Evolutionary conservation across 495 filamentous ascomycete species (phyloP).

Genomic region (Aspergillus incahuasiensis): DNA sequence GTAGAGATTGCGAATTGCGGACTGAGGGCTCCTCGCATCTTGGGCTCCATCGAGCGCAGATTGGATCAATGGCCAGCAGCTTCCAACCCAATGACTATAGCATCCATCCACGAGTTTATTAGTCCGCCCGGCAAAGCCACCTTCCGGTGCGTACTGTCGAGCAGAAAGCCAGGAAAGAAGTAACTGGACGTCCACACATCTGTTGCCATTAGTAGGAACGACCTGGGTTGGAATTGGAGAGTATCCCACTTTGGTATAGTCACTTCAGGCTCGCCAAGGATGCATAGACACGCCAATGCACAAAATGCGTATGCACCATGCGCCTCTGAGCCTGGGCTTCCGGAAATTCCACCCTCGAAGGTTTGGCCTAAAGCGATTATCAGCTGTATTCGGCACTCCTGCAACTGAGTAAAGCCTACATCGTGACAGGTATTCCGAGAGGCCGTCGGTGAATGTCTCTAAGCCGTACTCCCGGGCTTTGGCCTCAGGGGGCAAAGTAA

Average conservation of each 20-base stretch:
- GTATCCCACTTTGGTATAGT: slow-evolving; percentile 58
- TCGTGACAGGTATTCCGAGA: slow-evolving; percentile 73
- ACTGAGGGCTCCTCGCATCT: slow-evolving; percentile 15
- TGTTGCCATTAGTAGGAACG: slow-evolving; percentile 28
- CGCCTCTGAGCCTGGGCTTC: slow-evolving; percentile 75
- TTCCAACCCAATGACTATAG: slow-evolving; percentile 96
- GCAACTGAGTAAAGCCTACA: slow-evolving; percentile 51
- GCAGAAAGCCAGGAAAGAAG: slow-evolving; percentile 83
- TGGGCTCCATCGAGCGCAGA: slow-evolving; percentile 61
- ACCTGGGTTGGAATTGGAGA: background rate
- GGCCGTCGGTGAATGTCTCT: slow-evolving; percentile 56
- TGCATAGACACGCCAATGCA: slow-evolving; percentile 78
- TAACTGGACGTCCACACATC: slow-evolving; percentile 71
- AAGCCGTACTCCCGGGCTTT: slow-evolving; percentile 44
- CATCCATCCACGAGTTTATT: slow-evolving; percentile 98
- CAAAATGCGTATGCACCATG: slow-evolving; percentile 98
- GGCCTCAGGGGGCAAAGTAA: slow-evolving; percentile 64
- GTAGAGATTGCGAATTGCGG: slow-evolving; percentile 54
- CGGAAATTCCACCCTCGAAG: slow-evolving; percentile 88
- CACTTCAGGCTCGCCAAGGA: slow-evolving; percentile 70
- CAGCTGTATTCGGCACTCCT: slow-evolving; percentile 8
- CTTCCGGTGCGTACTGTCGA: slow-evolving; percentile 87
- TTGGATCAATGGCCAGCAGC: slow-evolving; percentile 86
- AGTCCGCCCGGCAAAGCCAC: slow-evolving; percentile 86
- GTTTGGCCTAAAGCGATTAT: slow-evolving; percentile 65